Conservation (phyloP, 345 rosid species). For the Carallia pectinifolia region DNA sequence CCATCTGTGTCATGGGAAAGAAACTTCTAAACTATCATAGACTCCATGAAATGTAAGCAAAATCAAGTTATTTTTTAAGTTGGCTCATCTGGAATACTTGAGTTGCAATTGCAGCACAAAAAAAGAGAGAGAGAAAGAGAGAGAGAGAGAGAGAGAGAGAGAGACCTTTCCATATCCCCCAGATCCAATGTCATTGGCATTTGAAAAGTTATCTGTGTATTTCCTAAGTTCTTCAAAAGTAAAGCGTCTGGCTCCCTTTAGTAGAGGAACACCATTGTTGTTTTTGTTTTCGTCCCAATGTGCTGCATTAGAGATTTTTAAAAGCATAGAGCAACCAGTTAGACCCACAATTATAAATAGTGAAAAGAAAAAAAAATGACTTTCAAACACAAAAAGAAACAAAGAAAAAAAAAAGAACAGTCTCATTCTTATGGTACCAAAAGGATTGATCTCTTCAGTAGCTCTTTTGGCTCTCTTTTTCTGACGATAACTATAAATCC, state of each 20-base stretch:
- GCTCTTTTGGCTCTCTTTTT: conserved; percentile 74
- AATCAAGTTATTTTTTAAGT: too few species aligned
- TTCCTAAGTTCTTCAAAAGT: conserved; percentile 57
- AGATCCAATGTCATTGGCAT: conserved; percentile 63
- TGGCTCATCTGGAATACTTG: too few species aligned
- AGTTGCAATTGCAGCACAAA: too few species aligned
- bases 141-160: not conserved
- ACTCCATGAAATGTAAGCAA: too few species aligned
- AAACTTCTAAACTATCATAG: too few species aligned
- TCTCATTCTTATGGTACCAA: conserved; percentile 40
- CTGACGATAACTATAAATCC: conserved; percentile 65
- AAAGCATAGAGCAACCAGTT: not conserved
- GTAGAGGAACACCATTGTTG: conserved; percentile 57
- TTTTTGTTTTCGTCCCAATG: conserved; percentile 59
- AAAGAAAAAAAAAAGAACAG: too few species aligned
- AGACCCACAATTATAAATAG: too few species aligned
- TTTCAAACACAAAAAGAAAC: too few species aligned
- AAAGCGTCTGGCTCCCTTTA: conserved; percentile 75
- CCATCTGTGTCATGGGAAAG: too few species aligned
- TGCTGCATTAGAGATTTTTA: conserved; percentile 65
- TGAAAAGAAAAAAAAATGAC: too few species aligned
- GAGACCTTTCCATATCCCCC: conserved; percentile 93
- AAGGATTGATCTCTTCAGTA: conserved; percentile 55
- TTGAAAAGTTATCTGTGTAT: conserved; percentile 65
- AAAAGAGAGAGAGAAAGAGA: too few species aligned